Conservation (phyloP, 2,329 filamentous ascomycete genomes). For the Trichoderma koningiopsis region DNA sequence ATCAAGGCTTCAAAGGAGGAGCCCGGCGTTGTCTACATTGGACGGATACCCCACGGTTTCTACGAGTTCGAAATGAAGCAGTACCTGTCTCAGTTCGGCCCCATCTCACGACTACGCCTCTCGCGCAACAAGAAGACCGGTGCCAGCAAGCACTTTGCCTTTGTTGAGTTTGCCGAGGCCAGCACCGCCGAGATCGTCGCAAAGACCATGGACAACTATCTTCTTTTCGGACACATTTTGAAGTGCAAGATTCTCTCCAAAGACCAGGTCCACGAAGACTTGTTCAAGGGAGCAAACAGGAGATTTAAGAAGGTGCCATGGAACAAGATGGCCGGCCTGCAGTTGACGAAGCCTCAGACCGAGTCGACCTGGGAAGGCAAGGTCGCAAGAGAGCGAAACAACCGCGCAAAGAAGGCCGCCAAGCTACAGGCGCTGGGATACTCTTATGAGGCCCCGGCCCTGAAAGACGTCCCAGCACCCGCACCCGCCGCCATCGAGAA, state of each 20-base stretch:
- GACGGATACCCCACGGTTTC: constrained; percentile 89
- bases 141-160: constrained; percentile 89
- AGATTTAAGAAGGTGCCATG: constrained; percentile 87
- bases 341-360: constrained; percentile 71
- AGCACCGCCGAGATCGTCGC: constrained; percentile 82
- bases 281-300: constrained; percentile 89
- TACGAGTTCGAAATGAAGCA: constrained; percentile 93
- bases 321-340: constrained; percentile 80
- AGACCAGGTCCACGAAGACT: constrained; percentile 74
- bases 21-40: constrained; percentile 84
- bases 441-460: constrained; percentile 71
- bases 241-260: constrained; percentile 79
- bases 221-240: constrained; percentile 90
- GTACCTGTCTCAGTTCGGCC: constrained; percentile 93
- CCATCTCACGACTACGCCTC: constrained; percentile 75
- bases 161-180: constrained; percentile 85
- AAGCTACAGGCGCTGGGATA: constrained; percentile 82
- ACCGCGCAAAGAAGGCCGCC: constrained; percentile 67
- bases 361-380: constrained; percentile 78
- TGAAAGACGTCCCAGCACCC: constrained; percentile 61
- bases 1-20: constrained; percentile 50
- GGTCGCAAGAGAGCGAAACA: constrained; percentile 71
- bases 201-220: constrained; percentile 97
- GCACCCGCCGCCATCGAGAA: constrained; percentile 45
- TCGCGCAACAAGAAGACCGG: constrained; percentile 93